A percentile compares a stretch with the other conserved stretches of the same genome.
Conservation (phyloP, 257 asterid species). For the Anisodus acutangulus region DNA sequence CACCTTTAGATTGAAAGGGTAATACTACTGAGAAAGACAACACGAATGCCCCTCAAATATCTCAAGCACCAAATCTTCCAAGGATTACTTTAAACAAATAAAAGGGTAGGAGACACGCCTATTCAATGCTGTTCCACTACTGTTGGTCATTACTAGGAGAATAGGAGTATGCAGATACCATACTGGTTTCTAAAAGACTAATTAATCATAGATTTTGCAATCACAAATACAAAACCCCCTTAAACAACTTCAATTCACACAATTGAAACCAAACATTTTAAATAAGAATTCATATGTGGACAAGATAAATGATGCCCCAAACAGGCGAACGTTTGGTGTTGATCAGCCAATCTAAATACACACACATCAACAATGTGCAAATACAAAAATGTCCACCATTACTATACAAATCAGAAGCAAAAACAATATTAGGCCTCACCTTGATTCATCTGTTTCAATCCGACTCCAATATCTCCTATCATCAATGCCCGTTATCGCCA, state of each 20-base stretch:
- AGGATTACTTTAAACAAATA: neutral
- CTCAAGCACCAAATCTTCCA: neutral
- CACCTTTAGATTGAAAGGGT: neutral
- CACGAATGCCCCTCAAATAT: neutral
- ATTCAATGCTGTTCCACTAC: neutral
- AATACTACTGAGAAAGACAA: neutral
- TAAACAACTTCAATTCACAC: neutral
- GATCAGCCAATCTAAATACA: slow-evolving; percentile 30
- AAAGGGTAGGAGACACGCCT: neutral
- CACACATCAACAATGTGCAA: slow-evolving; percentile 28
- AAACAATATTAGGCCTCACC: slow-evolving; percentile 50
- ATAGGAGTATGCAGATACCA: neutral
- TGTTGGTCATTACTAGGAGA: neutral
- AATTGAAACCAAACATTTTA: neutral
- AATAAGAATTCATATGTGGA: neutral
- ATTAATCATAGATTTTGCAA: neutral
- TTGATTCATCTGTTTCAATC: slow-evolving; percentile 81
- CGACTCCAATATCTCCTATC: slow-evolving; percentile 95
- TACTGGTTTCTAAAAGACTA: neutral
- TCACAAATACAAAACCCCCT: neutral
- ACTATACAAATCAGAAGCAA: neutral
- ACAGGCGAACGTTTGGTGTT: neutral
- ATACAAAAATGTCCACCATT: neutral
- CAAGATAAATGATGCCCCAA: neutral
- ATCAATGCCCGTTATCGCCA: slow-evolving; percentile 83